Conservation (phyloP, 2,329 filamentous ascomycete species). For the Boeremia lycopersici region DNA sequence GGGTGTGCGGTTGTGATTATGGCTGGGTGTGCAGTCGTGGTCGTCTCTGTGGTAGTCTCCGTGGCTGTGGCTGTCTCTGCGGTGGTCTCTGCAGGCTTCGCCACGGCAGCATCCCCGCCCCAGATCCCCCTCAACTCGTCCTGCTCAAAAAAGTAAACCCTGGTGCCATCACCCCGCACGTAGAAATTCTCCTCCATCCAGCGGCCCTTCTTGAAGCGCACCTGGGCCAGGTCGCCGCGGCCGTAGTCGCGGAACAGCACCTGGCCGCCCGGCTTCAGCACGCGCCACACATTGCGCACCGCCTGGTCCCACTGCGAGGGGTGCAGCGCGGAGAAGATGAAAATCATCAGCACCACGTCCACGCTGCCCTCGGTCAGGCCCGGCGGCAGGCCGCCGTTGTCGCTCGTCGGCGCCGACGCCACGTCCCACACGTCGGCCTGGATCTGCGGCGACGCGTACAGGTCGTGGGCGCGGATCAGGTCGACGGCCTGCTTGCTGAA, state of each 20-base stretch:
- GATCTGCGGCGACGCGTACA: constrained; percentile 74
- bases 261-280: constrained; percentile 90
- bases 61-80: too few relatives aligned
- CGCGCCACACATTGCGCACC: constrained; percentile 77
- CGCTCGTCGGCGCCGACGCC: constrained; percentile 57
- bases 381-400: constrained; percentile 68
- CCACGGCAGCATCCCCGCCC: constrained; percentile 53
- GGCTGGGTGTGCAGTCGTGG: too few relatives aligned
- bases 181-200: constrained; percentile 98
- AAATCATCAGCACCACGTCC: constrained; percentile 92
- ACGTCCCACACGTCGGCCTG: constrained; percentile 96
- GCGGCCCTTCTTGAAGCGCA: constrained; percentile 93
- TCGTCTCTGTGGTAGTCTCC: too few relatives aligned
- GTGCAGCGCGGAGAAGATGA: constrained; percentile 92
- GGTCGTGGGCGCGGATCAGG: constrained; percentile 80
- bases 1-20: not conserved
- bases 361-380: constrained; percentile 78
- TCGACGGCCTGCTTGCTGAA: constrained; percentile 95
- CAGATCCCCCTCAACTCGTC: constrained; percentile 83
- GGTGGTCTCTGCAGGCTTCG: too few relatives aligned
- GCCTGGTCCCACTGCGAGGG: constrained; percentile 84
- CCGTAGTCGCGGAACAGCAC: constrained; percentile 98
- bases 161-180: constrained; percentile 89
- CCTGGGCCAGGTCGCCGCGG: constrained; percentile 91
- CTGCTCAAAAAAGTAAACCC: constrained; percentile 96